Percentiles rank a stretch among this genome's conserved stretches.
phyloP scores from a whole-genome alignment of 371 early-diverging fungal genomes.

The Mucor velutinosus region DNA sequence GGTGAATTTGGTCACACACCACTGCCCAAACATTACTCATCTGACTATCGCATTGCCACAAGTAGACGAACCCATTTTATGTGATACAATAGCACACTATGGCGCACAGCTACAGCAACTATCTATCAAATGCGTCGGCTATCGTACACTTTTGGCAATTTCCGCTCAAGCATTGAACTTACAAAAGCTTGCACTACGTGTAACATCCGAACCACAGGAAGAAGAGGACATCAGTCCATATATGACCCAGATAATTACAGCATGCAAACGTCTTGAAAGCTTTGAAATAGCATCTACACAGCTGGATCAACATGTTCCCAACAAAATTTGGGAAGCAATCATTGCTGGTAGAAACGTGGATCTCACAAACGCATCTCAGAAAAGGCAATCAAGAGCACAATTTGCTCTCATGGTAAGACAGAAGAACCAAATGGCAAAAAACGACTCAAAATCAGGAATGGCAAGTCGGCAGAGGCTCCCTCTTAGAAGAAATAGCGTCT shows the following conservation, averaged over 20 bases:
- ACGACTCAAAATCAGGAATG: neutral
- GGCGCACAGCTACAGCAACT: conserved; percentile 19
- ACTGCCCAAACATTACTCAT: conserved; percentile 17
- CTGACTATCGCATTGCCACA: conserved; percentile 25
- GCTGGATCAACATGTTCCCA: neutral
- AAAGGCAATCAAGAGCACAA: neutral
- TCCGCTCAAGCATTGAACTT: conserved; percentile 14
- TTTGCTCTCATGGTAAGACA: neutral
- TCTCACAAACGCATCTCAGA: neutral
- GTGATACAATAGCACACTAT: conserved; percentile 16
- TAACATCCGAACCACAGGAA: neutral
- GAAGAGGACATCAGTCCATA: neutral
- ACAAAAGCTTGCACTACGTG: conserved; percentile 14
- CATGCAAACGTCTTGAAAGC: neutral
- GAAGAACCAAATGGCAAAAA: neutral
- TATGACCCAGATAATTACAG: neutral
- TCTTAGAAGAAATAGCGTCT: neutral
- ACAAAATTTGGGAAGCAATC: neutral
- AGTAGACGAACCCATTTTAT: conserved; percentile 13
- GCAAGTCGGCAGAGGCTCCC: neutral
- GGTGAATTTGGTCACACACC: neutral
- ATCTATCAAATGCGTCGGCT: conserved; percentile 15
- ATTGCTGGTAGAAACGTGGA: neutral
- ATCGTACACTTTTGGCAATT: conserved; percentile 10
- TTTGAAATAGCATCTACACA: neutral